A percentile compares a stretch with the other conserved stretches of the same genome.
Conservation (phyloP, 257 asterid species). For the Solanum chmielewskii region DNA sequence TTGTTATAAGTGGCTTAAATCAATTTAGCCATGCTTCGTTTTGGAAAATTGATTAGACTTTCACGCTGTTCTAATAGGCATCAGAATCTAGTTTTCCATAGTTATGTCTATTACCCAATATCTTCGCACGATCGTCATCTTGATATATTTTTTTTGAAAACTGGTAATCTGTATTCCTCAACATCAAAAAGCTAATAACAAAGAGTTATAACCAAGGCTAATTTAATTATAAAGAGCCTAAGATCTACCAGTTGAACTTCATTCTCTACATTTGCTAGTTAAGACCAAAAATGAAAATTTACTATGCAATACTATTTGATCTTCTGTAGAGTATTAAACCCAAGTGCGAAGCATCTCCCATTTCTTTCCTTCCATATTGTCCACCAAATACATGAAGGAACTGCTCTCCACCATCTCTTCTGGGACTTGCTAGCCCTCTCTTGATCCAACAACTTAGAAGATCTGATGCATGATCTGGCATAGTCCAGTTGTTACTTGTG, state of each 20-base stretch:
- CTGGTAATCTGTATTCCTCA: not conserved
- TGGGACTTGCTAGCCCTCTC: not conserved
- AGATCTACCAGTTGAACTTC: not conserved
- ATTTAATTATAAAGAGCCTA: not conserved
- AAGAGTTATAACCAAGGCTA: not conserved
- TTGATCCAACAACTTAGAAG: not conserved
- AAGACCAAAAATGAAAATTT: too few relatives aligned
- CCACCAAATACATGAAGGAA: not conserved
- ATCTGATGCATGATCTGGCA: not conserved
- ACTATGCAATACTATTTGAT: not conserved
- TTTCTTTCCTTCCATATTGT: not conserved
- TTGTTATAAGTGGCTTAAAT: not conserved
- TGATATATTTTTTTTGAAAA: not conserved
- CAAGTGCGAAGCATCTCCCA: not conserved
- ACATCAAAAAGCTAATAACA: not conserved
- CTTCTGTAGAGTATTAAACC: not conserved
- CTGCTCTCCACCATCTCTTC: not conserved
- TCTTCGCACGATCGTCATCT: not conserved
- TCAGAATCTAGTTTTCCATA: not conserved
- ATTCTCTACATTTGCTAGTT: not conserved
- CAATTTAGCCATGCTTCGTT: not conserved
- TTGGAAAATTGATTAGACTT: not conserved
- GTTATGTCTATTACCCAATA: not conserved
- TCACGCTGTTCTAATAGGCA: not conserved
- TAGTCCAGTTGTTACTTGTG: not conserved